Percentiles rank a stretch among this genome's conserved stretches.
phyloP scores from a whole-genome alignment of 306 rosid genomes.

The Cucurbita maxima region DNA sequence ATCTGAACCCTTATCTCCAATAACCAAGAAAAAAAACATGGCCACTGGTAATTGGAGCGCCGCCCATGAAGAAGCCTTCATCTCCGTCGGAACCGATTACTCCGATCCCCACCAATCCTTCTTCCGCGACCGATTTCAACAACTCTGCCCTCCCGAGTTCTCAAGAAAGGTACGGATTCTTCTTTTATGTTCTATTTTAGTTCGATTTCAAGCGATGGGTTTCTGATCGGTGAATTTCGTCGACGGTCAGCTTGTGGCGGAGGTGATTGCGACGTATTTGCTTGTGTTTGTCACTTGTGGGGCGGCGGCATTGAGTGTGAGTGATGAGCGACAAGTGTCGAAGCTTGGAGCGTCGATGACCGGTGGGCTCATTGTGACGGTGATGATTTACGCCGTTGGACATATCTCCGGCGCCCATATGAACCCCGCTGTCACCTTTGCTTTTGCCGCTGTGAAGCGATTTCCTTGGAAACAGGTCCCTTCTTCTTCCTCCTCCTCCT shows the following conservation, averaged over 20 bases:
- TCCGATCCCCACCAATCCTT: neutral
- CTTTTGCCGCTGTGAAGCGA: constrained; percentile 43
- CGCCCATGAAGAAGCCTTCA: neutral
- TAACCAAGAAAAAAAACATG: neutral
- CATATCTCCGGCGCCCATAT: constrained; percentile 84
- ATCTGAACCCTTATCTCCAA: neutral
- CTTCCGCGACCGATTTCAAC: neutral
- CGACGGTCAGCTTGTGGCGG: constrained; percentile 44
- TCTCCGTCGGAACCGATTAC: neutral
- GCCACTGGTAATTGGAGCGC: neutral
- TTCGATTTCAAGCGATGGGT: neutral
- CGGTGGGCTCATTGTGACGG: constrained; percentile 55
- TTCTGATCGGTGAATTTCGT: neutral
- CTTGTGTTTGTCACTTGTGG: constrained; percentile 76
- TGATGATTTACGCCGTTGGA: constrained; percentile 73
- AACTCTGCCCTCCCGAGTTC: neutral
- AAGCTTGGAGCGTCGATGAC: constrained; percentile 60
- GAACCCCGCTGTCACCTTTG: constrained; percentile 79
- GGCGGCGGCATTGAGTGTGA: constrained; percentile 31
- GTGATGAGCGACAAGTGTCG: constrained; percentile 38
- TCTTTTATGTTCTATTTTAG: neutral
- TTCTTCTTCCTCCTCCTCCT: neutral
- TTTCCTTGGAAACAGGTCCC: constrained; percentile 73
- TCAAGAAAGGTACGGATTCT: neutral
- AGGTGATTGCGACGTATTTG: constrained; percentile 48